Evolutionary conservation across 2,329 filamentous ascomycete genomes (phyloP).

Genomic region (Cladosporium halotolerans): DNA sequence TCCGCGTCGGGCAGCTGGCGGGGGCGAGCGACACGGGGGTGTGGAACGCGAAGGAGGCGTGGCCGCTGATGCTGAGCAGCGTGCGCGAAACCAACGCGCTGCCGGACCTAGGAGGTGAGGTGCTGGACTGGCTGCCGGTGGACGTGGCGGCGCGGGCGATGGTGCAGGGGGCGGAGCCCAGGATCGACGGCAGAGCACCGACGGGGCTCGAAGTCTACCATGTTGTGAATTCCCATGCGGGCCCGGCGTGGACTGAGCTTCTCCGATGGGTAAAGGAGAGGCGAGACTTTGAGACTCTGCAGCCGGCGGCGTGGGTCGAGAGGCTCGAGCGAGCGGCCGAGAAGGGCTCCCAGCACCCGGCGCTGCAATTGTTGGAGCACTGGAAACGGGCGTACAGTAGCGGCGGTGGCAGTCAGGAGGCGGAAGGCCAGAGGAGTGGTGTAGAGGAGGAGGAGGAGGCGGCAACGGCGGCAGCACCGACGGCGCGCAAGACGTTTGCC

Average conservation of each 20-base stretch:
- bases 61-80: constrained; percentile 43
- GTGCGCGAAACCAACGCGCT: constrained; percentile 34
- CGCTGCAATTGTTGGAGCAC: constrained; percentile 42
- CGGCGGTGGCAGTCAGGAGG: constrained; percentile 6
- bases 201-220: constrained; percentile 37
- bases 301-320: constrained; percentile 37
- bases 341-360: constrained; percentile 35
- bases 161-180: constrained; percentile 31
- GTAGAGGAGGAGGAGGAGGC: not conserved
- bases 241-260: constrained; percentile 42
- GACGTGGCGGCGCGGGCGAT: constrained; percentile 41
- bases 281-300: constrained; percentile 37
- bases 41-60: constrained; percentile 47
- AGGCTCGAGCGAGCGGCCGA: constrained; percentile 28
- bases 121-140: constrained; percentile 43
- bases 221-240: constrained; percentile 42
- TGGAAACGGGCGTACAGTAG: constrained; percentile 43
- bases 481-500: constrained; percentile 28
- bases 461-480: constrained; percentile 3
- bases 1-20: constrained; percentile 44
- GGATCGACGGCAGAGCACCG: constrained; percentile 15
- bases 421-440: constrained; percentile 1
- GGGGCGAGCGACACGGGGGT: constrained; percentile 38
- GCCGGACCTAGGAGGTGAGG: constrained; percentile 34
- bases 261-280: constrained; percentile 39